Conservation (phyloP, 2,329 filamentous ascomycete species). For the Fusarium penzigii region DNA sequence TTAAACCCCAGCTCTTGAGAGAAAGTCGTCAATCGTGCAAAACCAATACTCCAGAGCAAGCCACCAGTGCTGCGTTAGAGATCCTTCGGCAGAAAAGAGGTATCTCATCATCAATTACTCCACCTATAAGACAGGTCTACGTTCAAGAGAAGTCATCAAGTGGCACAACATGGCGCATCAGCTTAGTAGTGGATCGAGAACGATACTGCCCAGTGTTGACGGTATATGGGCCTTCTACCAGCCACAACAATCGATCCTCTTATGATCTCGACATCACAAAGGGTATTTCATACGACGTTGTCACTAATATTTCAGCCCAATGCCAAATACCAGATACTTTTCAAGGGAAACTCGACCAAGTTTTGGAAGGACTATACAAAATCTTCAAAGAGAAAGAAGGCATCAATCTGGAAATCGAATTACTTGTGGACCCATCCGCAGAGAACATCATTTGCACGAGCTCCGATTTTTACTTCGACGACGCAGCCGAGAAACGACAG, state of each 20-base stretch:
- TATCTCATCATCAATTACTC: neutral
- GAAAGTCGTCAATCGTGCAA: conserved; percentile 13
- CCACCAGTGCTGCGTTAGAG: neutral
- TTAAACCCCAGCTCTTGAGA: neutral
- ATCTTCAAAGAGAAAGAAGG: conserved; percentile 51
- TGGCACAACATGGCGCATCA: conserved; percentile 41
- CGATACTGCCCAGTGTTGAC: conserved; percentile 39
- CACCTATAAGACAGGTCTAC: conserved; percentile 35
- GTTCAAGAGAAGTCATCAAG: conserved; percentile 36
- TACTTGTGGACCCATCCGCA: conserved; percentile 27
- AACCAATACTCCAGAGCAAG: neutral
- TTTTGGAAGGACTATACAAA: conserved; percentile 26
- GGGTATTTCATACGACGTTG: conserved; percentile 29
- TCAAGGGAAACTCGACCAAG: conserved; percentile 12
- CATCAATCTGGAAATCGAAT: conserved; percentile 44
- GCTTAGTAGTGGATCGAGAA: conserved; percentile 46
- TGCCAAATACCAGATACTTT: conserved; percentile 2
- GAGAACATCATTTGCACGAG: conserved; percentile 36
- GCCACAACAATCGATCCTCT: neutral
- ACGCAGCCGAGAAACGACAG: conserved; percentile 47
- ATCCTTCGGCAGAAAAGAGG: conserved; percentile 17
- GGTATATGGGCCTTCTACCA: conserved; percentile 22
- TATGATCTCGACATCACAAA: conserved; percentile 29
- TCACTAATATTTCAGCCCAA: conserved; percentile 11
- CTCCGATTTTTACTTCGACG: conserved; percentile 49